Base-by-base conservation (phyloP, 2,329 filamentous ascomycete species). In the Paramyrothecium roridum region DNA sequence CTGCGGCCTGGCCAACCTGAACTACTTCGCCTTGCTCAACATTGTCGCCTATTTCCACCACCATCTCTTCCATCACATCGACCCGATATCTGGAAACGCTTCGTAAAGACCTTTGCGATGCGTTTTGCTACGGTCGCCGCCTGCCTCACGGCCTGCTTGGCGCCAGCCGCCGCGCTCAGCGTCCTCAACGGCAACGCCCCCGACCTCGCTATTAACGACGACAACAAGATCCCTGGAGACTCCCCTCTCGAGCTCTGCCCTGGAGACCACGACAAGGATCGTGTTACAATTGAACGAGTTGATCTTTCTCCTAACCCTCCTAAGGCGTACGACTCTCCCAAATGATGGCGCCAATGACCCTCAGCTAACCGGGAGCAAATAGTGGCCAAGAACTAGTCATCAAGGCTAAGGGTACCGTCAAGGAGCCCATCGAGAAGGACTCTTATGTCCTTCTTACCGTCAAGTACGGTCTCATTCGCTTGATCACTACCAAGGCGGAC, bases 391-490 rank as follows among this genome's bases (percentile, higher is more conserved):
- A 83, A 20, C 86, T 99, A 53, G 79, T 81, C 56, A 96, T 99
- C 77, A 84, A 85, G 61, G 95, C 93, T 49, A 80, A 76, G 33
- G 95, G 93, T 55, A 84, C 77, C n/a, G 82, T 98, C 60, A 82
- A 81, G 63, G 75, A 96, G 67, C 75, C 80, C 52, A 86, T 99
- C 61, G 82, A 86, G 54, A 71, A 91, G 56, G 93, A 91, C 56
- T 91, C 93, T 57, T 91, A 90, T 65, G 88, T 97, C 59, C 80
- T 88, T 50, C 73, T 99, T 45, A 83, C 87, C 62, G 93, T 99
- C 76, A 97, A 96, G 77, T 97, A 96, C 73, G 93, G 93, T 57
- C 80, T 96, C 62, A 97, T 99, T 73, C 90, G 86, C 54, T 83
- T 99, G 61, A 85, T 99, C 73, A 90, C 84, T 72, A 89, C 89